These are phyloP conservation scores for Colletotrichum agaves DNA, from an alignment of 2,329 filamentous ascomycete genomes.

Conservation along the genomic window DNA sequence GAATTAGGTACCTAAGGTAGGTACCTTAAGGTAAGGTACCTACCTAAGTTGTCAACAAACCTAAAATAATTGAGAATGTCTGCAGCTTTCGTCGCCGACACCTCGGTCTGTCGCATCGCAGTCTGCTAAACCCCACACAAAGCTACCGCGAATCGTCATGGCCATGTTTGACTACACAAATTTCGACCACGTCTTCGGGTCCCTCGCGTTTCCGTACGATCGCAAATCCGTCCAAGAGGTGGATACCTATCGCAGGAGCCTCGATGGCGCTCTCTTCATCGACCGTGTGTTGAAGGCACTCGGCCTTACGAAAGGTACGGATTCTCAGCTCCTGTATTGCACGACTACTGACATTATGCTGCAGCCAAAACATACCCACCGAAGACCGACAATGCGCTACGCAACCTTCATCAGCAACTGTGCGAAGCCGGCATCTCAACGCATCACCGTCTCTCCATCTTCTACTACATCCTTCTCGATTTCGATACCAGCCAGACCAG, in stretches of 20 bases:
- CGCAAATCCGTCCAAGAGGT: conserved; percentile 71
- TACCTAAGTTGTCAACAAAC: not conserved
- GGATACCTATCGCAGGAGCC: conserved; percentile 71
- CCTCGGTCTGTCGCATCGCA: not conserved
- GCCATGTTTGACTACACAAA: conserved; percentile 73
- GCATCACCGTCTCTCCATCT: conserved; percentile 83
- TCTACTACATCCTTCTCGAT: conserved; percentile 87
- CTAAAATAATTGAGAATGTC: not conserved
- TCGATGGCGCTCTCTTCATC: conserved; percentile 80
- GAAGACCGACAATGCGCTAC: conserved; percentile 73
- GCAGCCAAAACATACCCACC: conserved; percentile 78
- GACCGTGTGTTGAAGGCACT: conserved; percentile 79
- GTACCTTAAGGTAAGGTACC: too few species aligned
- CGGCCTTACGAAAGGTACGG: conserved; percentile 74
- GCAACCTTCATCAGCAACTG: conserved; percentile 76
- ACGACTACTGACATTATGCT: not conserved
- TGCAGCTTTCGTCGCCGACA: not conserved
- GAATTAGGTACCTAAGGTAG: too few species aligned
- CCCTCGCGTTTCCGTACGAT: conserved; percentile 70
- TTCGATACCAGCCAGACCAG: conserved; percentile 66
- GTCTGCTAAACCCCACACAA: not conserved
- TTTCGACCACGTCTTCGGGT: conserved; percentile 75
- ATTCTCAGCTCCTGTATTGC: too few species aligned
- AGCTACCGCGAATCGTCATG: not conserved
- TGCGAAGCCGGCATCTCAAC: conserved; percentile 70